Evolutionary conservation across 2,329 filamentous ascomycete species (phyloP), one percentile per base, ranked within the genome.

Genomic region (Aspergillus phoenicis): DNA sequence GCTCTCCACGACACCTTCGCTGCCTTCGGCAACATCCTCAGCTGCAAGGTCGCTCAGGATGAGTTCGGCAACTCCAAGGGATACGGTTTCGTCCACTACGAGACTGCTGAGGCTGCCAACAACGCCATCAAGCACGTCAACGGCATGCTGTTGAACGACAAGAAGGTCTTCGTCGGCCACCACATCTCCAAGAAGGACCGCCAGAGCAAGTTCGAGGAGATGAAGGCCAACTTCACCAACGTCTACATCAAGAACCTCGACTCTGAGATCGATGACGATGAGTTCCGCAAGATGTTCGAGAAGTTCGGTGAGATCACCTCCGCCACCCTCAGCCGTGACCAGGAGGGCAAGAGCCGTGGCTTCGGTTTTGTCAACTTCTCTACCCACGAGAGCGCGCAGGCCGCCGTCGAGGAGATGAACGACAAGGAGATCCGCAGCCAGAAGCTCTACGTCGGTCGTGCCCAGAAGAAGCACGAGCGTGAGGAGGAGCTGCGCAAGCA

Each of bases 211-310:
- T 98, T 98, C 72, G 95, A 99, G 84, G 95, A 99, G 86, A 99
- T 99, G 94, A 99, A 99, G 89, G 95, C 95, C 80, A 99, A 99
- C 86, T 99, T 96, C 87, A 99, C 95, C 84, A 99, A 99, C 80
- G 89, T 99, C 81, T 99, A 99, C 83, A 91, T 99, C 84, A 99
- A 99, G 89, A 99, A 99, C 84, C 90, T 99, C 71, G 87, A 89
- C 72, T 74, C 82, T 38, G 94, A 97, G 52, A 91, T 89, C 66
- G 90, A 87, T 62, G 95, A 99, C 64, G 93, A 98, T 8, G 90
- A 98, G 77, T 98, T 99, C 88, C 92, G 93, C 71, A 86, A 89
- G 64, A 85, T 98, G 54, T 98, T 99, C 73, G 91, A 95, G 85
- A 89, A 89, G 80, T 96, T 87, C 74, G 95, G 95, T 70, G 90